Evolutionary conservation across 208 protist genomes (phyloP).

Genomic region (Trypanosoma melophagium): DNA sequence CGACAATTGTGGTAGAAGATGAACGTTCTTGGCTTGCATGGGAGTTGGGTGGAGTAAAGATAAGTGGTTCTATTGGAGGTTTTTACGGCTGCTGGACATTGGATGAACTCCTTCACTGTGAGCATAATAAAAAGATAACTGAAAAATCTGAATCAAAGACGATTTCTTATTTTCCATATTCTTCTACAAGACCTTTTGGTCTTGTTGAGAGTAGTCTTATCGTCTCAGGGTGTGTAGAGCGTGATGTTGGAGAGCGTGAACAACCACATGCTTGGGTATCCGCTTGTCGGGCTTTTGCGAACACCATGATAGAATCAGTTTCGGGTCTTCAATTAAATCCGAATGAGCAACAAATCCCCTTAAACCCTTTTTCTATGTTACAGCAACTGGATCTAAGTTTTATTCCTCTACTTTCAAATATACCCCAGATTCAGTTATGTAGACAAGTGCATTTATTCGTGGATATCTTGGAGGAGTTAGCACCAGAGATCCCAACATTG

Average conservation of each 20-base stretch:
- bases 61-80: slow-evolving; percentile 39
- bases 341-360: not conserved
- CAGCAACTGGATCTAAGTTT: slow-evolving; percentile 14
- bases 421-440: slow-evolving; percentile 56
- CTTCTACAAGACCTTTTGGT: slow-evolving; percentile 5
- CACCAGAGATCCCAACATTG: slow-evolving; percentile 25
- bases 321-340: not conserved
- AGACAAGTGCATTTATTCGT: slow-evolving; percentile 48
- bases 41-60: not conserved
- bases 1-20: slow-evolving; percentile 15
- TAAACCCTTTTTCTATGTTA: slow-evolving; percentile 7
- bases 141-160: not conserved
- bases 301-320: slow-evolving; percentile 33
- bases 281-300: slow-evolving; percentile 45
- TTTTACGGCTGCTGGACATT: slow-evolving; percentile 55
- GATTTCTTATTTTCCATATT: not conserved
- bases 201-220: slow-evolving; percentile 8
- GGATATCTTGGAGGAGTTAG: slow-evolving; percentile 31
- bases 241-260: slow-evolving; percentile 59
- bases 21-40: slow-evolving; percentile 21
- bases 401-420: slow-evolving; percentile 44
- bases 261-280: slow-evolving; percentile 55
- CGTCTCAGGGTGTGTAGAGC: slow-evolving; percentile 31
- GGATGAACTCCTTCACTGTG: slow-evolving; percentile 36
- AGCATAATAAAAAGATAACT: not conserved